A percentile compares a stretch with the other conserved stretches of the same genome.
Evolutionary conservation across 2,329 filamentous ascomycete genomes (phyloP).

Genomic region (Reticulascus tulasneorum): DNA sequence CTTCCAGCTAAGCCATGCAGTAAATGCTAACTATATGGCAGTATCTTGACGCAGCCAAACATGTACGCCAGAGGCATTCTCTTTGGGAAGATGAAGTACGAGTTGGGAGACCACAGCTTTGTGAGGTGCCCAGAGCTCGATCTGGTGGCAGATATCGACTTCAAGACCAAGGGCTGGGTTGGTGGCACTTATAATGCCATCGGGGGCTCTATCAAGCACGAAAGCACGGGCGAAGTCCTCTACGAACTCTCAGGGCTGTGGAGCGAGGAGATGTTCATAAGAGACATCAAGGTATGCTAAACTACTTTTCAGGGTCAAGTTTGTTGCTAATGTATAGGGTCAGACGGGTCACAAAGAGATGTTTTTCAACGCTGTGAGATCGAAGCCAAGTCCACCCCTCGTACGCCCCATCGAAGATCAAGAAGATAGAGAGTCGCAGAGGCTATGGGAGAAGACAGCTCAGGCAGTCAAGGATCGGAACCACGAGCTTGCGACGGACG

Average conservation of each 20-base stretch:
- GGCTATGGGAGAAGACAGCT: constrained; percentile 77
- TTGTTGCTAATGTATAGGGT: not conserved
- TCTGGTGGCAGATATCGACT: constrained; percentile 86
- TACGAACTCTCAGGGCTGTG: constrained; percentile 90
- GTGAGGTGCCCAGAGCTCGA: constrained; percentile 87
- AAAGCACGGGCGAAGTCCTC: constrained; percentile 79
- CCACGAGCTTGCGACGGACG: constrained; percentile 84
- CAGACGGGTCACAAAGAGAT: constrained; percentile 86
- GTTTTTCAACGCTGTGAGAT: constrained; percentile 80
- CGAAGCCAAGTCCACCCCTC: constrained; percentile 70
- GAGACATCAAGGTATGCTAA: constrained; percentile 65
- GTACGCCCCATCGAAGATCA: constrained; percentile 81
- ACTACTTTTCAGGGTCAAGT: not conserved
- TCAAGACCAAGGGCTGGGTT: constrained; percentile 98
- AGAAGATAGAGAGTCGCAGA: constrained; percentile 84
- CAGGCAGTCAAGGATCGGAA: constrained; percentile 79
- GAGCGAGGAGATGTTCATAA: constrained; percentile 93
- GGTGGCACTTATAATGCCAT: constrained; percentile 96
- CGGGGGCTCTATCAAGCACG: constrained; percentile 84
- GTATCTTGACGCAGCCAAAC: constrained; percentile 92
- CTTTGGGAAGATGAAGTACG: constrained; percentile 99
- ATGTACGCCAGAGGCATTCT: constrained; percentile 98
- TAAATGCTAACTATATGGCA: constrained; percentile 30
- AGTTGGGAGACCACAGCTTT: constrained; percentile 92
- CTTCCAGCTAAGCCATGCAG: not conserved